Conservation (phyloP, 805 yeast species). For the Metschnikowia matae region DNA sequence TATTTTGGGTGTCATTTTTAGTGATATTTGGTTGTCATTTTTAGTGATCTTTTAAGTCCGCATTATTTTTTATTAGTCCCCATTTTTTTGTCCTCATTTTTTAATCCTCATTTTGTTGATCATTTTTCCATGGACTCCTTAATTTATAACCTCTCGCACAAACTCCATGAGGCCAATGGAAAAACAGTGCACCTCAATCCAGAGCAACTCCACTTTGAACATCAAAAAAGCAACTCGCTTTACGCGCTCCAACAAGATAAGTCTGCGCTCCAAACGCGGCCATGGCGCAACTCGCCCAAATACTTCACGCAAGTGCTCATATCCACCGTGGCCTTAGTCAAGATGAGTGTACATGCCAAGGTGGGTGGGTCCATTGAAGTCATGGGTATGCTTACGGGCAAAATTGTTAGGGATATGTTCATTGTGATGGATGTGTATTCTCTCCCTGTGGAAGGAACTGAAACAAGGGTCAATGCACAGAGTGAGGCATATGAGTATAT, state of each 20-base stretch:
- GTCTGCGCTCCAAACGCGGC: slow-evolving; percentile 23
- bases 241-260: slow-evolving; percentile 11
- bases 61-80: too few relatives aligned
- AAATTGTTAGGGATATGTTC: slow-evolving; percentile 50
- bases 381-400: slow-evolving; percentile 94
- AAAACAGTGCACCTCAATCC: background rate
- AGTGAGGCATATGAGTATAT: slow-evolving; percentile 92
- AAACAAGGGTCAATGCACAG: slow-evolving; percentile 91
- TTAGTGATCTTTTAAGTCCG: too few relatives aligned
- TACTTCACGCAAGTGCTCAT: slow-evolving; percentile 61
- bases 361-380: slow-evolving; percentile 85
- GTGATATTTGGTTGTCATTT: too few relatives aligned
- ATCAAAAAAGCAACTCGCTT: slow-evolving; percentile 6
- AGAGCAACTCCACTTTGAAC: background rate
- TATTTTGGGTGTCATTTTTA: too few relatives aligned
- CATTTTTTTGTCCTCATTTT: too few relatives aligned
- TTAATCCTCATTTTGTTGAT: too few relatives aligned
- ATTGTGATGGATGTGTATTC: slow-evolving; percentile 79
- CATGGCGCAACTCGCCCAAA: slow-evolving; percentile 56
- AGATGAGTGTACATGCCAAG: slow-evolving; percentile 77
- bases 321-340: slow-evolving; percentile 66
- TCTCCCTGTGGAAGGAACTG: slow-evolving; percentile 93
- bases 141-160: background rate
- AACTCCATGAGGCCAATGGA: background rate
- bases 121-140: background rate